Base-by-base conservation (phyloP, 2,329 filamentous ascomycete species). In the Aureobasidium vineae region DNA sequence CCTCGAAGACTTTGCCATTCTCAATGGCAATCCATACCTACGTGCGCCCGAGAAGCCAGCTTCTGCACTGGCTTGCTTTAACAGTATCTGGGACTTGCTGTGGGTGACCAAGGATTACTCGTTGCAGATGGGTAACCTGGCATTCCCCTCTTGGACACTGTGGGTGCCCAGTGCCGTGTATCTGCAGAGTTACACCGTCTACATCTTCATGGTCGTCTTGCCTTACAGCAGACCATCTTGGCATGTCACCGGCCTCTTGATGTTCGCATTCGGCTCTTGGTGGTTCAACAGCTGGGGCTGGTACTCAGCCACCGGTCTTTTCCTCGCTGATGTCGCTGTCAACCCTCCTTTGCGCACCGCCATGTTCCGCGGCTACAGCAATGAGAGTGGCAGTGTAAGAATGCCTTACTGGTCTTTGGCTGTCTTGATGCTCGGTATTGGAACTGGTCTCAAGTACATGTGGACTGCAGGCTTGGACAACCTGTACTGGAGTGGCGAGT, bases 231-330 rank as follows among this genome's bases (percentile, higher is more conserved):
- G 79, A 6, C 67, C 70, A 10, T 73, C 71, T 6, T 80, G 79
- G 79, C 76, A 78, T 13, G 70, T 80, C 4, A 75, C 77, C 60
- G 77, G 75, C 2, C 70, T 77, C 31, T 57, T 76, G n/a, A 67
- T 72, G 26, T 81, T 82, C 72, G 75, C 81, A 65, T 49, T 78
- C 36, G 77, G 78, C 3, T 79, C 80, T 1, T 82, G 77, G 74
- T 82, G 80, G 80, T 78, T 80, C 6, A 78, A 81, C 69, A 78
- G 75, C 11, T 82, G 79, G 78, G 79, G 79, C 0, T 81, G 79
- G 79, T 81, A 79, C 68, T 77, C 77, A 19, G 75, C 81, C 47
- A 77, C 77, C 1, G 79, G 78, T 5, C 73, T 82, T 0, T 72
- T 72, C 7, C 70, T 81, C 31, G 75, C 77, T 6, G 80, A 82